phyloP scores from a whole-genome alignment of 1,284 basidiomycete species.

The Austroboletus novae-zelandiae region DNA sequence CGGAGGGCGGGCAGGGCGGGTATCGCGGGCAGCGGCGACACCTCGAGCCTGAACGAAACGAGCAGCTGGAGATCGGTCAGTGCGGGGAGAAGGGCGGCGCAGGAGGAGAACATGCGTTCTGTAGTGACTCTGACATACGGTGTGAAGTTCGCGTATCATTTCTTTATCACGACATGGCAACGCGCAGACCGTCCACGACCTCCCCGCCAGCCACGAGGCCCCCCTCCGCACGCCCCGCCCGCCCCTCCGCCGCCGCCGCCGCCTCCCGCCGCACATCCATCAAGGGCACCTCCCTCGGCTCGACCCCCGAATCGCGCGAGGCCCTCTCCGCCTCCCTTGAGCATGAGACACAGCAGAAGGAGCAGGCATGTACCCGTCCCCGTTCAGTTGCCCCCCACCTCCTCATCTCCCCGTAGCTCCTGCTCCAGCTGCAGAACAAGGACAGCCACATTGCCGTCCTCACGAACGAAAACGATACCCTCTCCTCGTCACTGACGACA shows the following conservation, averaged over 20 bases:
- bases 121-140: conserved; percentile 47
- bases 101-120: conserved; percentile 37
- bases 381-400: background rate
- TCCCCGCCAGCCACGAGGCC: conserved; percentile 36
- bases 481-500: conserved; percentile 59
- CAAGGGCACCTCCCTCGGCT: conserved; percentile 39
- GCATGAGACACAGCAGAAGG: conserved; percentile 75
- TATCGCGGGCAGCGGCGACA: conserved; percentile 27
- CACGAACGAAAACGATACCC: conserved; percentile 58
- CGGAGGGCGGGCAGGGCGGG: conserved; percentile 24
- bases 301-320: conserved; percentile 45
- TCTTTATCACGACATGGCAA: conserved; percentile 22
- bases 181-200: conserved; percentile 39
- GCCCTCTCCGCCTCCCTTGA: conserved; percentile 60
- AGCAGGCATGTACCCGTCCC: conserved; percentile 51
- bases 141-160: too few relatives aligned
- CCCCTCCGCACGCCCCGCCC: conserved; percentile 47
- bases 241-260: conserved; percentile 37
- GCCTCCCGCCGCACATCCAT: conserved; percentile 49
- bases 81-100: background rate
- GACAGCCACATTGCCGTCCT: conserved; percentile 64
- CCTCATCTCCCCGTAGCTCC: conserved; percentile 46
- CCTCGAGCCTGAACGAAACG: conserved; percentile 18
- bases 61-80: conserved; percentile 24
- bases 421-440: conserved; percentile 73